Base-by-base conservation (phyloP, 164 flowering plant species). In the Tetracentron sinense region DNA sequence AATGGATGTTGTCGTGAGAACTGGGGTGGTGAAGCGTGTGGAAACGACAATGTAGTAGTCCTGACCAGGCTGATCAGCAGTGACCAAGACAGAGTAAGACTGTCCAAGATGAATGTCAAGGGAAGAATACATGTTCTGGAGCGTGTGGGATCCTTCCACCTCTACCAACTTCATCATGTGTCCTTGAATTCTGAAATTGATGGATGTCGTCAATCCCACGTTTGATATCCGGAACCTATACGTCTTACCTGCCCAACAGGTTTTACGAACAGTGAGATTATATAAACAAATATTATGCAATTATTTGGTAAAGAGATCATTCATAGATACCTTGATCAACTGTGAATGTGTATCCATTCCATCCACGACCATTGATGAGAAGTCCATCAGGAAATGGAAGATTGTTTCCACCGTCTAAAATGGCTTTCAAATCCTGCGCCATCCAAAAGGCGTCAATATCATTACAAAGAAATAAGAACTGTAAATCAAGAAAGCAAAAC, bases 141-240 rank as follows among this genome's bases (percentile, higher is more conserved):
- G 64, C 1, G 99, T 95, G 70, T 95, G 99, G 0, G 99, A 86
- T 22, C 99, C 99, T 76, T 95, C 99, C 1, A 85, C 96, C 76
- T 95, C 97, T 0, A 92, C 82, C 58, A 95, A 75, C 69, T 82
- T 86, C 92, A 95, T 74, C 50, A 2, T 64, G 74, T 95, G 99
- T 4, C 96, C 96, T 44, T 89, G 87, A 63, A 95, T 95, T 71
- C 99, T 83, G 81, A 95, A 88, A 83, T 95, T 95, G 27, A 95
- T 74, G 7, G 97, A 91, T 42, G 93, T 83, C 1, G 93, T 52
- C 19, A 84, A 67, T 23, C 99, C 99, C 56, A 95, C 96, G 74
- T 95, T 95, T 7, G 97, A 89, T 69, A 95, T 88, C 66, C 99
- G 77, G 70, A 92, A 85, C 72, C 99, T 79, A 59, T 95, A 95